Conservation (phyloP, 352 stramenopile genomes). For the Plasmopara muralis region DNA sequence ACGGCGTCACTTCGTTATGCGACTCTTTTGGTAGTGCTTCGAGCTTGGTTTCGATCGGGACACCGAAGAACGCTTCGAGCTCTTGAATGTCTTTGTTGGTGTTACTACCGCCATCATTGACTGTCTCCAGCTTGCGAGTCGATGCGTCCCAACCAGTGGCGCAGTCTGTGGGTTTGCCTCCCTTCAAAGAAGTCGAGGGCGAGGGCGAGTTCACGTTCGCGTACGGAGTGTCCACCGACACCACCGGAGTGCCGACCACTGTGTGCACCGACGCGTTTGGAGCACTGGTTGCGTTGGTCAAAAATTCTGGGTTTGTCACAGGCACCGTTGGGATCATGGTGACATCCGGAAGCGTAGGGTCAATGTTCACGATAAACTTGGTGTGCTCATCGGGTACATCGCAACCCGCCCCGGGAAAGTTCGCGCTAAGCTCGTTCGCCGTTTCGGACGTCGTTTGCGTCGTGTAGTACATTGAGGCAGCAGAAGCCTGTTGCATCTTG, state of each 20-base stretch:
- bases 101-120: constrained; percentile 6
- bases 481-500: constrained; percentile 10
- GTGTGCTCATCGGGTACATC: constrained; percentile 18
- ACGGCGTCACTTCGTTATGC: constrained; percentile 14
- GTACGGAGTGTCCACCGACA: constrained; percentile 11
- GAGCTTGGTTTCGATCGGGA: constrained; percentile 16
- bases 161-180: constrained; percentile 12
- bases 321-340: constrained; percentile 19
- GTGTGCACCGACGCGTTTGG: constrained; percentile 5
- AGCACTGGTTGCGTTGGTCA: constrained; percentile 18
- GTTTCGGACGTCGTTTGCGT: constrained; percentile 9
- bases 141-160: constrained; percentile 19
- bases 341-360: constrained; percentile 17
- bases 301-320: constrained; percentile 14
- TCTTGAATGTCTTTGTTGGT: constrained; percentile 19
- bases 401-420: constrained; percentile 12
- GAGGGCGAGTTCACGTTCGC: constrained; percentile 6
- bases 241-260: constrained; percentile 11
- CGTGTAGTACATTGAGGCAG: constrained; percentile 17
- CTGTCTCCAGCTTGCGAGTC: constrained; percentile 14
- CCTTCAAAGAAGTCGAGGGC: background rate
- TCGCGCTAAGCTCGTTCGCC: constrained; percentile 9
- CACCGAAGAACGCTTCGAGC: constrained; percentile 15
- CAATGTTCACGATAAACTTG: constrained; percentile 12
- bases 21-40: constrained; percentile 12